Evolutionary conservation across 2,329 filamentous ascomycete species (phyloP).

Genomic region (Ophioceras dolichostomum): DNA sequence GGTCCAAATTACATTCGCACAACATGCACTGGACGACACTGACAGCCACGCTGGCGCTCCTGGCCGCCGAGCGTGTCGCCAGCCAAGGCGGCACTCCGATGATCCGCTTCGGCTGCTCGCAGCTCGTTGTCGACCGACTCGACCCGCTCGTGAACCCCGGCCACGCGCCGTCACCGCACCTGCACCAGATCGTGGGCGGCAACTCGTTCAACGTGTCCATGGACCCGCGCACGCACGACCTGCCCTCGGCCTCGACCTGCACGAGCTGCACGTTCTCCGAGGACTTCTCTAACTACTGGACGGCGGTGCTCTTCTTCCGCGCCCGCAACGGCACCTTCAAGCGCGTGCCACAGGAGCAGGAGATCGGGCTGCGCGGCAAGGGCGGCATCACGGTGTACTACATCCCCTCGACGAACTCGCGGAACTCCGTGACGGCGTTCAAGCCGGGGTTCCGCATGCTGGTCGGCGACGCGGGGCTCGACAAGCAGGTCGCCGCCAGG

Average conservation of each 20-base stretch:
- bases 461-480: conserved; percentile 17
- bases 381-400: conserved; percentile 27
- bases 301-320: conserved; percentile 12
- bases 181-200: conserved; percentile 25
- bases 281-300: conserved; percentile 20
- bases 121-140: conserved; percentile 4
- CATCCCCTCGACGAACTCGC: conserved; percentile 11
- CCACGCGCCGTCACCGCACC: conserved; percentile 19
- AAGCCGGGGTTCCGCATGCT: conserved; percentile 27
- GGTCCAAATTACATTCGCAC: too few relatives aligned
- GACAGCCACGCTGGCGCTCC: too few relatives aligned
- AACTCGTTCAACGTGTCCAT: conserved; percentile 22
- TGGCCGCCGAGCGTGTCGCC: too few relatives aligned
- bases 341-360: conserved; percentile 18
- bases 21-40: too few relatives aligned
- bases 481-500: conserved; percentile 13
- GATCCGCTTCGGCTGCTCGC: conserved; percentile 14
- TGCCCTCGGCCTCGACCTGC: conserved; percentile 12
- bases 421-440: conserved; percentile 23
- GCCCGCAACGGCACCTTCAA: conserved; percentile 15
- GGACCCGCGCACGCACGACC: too few relatives aligned
- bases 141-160: conserved; percentile 21
- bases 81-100: too few relatives aligned
- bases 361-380: conserved; percentile 3
- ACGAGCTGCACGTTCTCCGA: conserved; percentile 15